Evolutionary conservation across 805 yeast genomes (phyloP).

Genomic region (Blastobotrys terrestris): DNA sequence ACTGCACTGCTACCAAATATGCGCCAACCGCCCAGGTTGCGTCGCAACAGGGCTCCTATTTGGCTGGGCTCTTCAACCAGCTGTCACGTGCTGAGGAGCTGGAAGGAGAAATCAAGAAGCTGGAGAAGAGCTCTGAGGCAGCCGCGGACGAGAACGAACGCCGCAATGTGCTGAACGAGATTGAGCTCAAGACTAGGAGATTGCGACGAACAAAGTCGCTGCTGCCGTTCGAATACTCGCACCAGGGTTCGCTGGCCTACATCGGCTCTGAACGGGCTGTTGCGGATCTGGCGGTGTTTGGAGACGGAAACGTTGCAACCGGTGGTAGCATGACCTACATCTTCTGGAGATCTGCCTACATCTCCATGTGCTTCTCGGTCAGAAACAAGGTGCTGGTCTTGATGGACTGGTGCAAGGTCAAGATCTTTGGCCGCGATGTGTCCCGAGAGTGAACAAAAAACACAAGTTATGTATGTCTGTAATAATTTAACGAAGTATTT

Average conservation of each 20-base stretch:
- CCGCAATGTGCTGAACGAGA: slow-evolving; percentile 37
- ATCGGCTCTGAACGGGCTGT: slow-evolving; percentile 89
- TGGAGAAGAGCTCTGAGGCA: slow-evolving; percentile 30
- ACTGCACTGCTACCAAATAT: slow-evolving; percentile 81
- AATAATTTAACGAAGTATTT: neutral
- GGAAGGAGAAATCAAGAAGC: slow-evolving; percentile 34
- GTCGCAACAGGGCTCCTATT: slow-evolving; percentile 82
- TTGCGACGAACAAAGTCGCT: slow-evolving; percentile 32
- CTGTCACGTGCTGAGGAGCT: slow-evolving; percentile 32
- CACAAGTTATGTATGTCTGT: neutral
- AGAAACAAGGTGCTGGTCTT: slow-evolving; percentile 82
- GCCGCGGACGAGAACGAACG: slow-evolving; percentile 26
- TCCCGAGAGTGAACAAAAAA: slow-evolving; percentile 60
- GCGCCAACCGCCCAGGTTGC: slow-evolving; percentile 99
- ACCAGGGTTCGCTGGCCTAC: slow-evolving; percentile 91
- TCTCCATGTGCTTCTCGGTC: slow-evolving; percentile 84
- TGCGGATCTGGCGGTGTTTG: slow-evolving; percentile 67
- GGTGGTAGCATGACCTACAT: slow-evolving; percentile 85
- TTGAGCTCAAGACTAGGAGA: slow-evolving; percentile 39
- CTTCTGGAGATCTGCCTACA: slow-evolving; percentile 93
- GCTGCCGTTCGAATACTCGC: slow-evolving; percentile 67
- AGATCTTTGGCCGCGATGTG: slow-evolving; percentile 88
- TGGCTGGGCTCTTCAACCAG: slow-evolving; percentile 65
- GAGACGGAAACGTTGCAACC: slow-evolving; percentile 70
- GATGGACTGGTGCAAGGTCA: slow-evolving; percentile 84